These are phyloP conservation scores for Penicillium sp. DNA, from an alignment of 2,329 filamentous ascomycete species.

Conservation along the genomic window DNA sequence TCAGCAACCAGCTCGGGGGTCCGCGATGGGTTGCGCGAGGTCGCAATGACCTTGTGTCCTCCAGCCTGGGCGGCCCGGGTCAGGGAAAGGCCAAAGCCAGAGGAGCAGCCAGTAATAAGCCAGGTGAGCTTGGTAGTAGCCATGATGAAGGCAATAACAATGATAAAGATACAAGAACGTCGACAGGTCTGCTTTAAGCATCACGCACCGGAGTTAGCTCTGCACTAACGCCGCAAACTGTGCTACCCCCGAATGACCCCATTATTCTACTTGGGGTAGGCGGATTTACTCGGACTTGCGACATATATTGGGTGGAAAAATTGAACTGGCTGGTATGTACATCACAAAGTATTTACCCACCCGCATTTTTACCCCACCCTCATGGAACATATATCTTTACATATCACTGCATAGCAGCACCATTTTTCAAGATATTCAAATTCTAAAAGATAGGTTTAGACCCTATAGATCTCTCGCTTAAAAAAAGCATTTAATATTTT, in stretches of 20 bases:
- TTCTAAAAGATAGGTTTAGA: too few relatives aligned
- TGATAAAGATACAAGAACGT: neutral
- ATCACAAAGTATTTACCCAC: too few relatives aligned
- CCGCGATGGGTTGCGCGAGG: constrained; percentile 23
- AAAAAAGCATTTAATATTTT: too few relatives aligned
- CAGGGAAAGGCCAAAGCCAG: constrained; percentile 22
- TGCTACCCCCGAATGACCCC: neutral
- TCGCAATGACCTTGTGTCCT: constrained; percentile 26
- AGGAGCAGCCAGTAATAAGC: constrained; percentile 24
- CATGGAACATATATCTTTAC: too few relatives aligned
- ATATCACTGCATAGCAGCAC: too few relatives aligned
- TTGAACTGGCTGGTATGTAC: neutral
- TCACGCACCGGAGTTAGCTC: neutral
- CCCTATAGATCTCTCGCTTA: too few relatives aligned
- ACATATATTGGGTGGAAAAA: too few relatives aligned
- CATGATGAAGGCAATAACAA: neutral
- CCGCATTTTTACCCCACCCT: too few relatives aligned
- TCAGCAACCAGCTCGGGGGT: constrained; percentile 18
- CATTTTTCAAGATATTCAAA: too few relatives aligned
- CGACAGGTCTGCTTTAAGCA: neutral
- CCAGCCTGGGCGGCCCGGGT: constrained; percentile 20
- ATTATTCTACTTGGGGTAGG: neutral
- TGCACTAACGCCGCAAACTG: neutral
- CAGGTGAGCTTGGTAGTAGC: constrained; percentile 4
- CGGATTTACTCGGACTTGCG: neutral